Base-by-base conservation (phyloP, 805 yeast genomes). In the Zygosaccharomyces rouxii region DNA sequence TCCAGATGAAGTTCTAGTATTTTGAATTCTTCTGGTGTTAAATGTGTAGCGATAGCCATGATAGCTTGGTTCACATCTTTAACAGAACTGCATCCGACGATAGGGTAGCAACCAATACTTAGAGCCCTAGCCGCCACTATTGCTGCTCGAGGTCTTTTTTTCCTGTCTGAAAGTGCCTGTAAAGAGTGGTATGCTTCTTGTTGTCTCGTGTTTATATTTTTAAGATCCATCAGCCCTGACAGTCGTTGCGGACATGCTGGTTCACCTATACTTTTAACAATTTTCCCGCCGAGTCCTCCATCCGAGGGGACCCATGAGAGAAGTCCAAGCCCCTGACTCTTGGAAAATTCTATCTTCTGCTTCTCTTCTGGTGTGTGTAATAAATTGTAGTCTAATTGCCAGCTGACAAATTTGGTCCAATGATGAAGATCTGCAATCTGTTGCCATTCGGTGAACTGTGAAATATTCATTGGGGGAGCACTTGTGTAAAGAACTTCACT, bases 221-320 rank as follows among this genome's bases (percentile, higher is more conserved):
- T 28, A 11, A 41, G 33, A 23, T 41, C 44, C 44, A 41, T 33
- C 3, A 18, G 4, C 6, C 35, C 35, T 11, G 42, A 23, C 5
- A n/a, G 21, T 2, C 43, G 43, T 19, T 29, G 26, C 4, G 44
- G 33, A 5, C 35, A 23, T 13, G 25, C 25, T 6, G 44, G 35
- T 18, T 29, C 22, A 10, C 23, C 19, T 23, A 13, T 29, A 16
- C 23, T 29, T 14, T 21, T 23, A 10, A 29, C 23, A 4, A 22
- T 23, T 11, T 41, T 41, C 35, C 19, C 35, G 9, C 29, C 44
- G 13, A 41, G 26, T 4, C 44, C 44, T 13, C 44, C 44, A 18
- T 41, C 44, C 10, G 44, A 41, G 4, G 44, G 35, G n/a, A 41
- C 44, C 35, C 44, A 41, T 1, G 44, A 28, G 26, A 41, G 22